Evolutionary conservation across 192 early-diverging fungal genomes (phyloP), one percentile per base, ranked within the genome.

Genomic region (Gonapodya prolifera): DNA sequence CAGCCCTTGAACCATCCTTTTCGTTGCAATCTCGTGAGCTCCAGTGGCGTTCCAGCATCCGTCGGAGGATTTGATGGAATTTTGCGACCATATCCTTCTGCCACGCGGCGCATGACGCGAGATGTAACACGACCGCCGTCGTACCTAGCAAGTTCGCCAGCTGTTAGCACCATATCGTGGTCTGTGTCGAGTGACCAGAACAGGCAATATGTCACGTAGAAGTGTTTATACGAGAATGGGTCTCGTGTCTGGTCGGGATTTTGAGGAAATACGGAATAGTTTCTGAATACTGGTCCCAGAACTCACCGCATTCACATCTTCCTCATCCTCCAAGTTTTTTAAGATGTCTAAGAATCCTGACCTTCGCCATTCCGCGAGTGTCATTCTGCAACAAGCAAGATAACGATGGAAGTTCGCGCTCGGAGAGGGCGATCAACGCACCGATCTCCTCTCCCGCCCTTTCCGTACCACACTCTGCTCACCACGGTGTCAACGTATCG

Each of bases 171-270:
- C 76, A 94, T 85, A 80, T 96, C 93, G 76, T 94, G 94, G 80
- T 97, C 94, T 30, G 87, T 82, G 83, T 98, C 96, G 70, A 97
- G 85, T 79, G 92, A 92, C 92, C 93, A 98, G 83, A 98, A 98
- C 82, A 94, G 95, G 88, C 94, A 97, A 80, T 96, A 98, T 0
- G 97, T 89, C 30, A 98, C 96, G 81, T 98, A 98, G 79, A 97
- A 98, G 80, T 98, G 96, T 82, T 96, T 95, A 84, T 98, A 98
- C 2, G 95, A 96, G 79, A 98, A 97, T 35, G 91, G 87, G 82
- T 94, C 91, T 28, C 93, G 91, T 2, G 87, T 90, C 84, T 91
- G 82, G 2, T 34, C 18, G 29, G 82, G 70, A 30, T 83, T 83
- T n/a, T n/a, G 23, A 61, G 45, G 23, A 8, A 61, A 16, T 23